Evolutionary conservation across 176 grass and related monocot species (phyloP), one percentile per base, ranked within the genome.

Genomic region (sorghum (Sorghum bicolor)): DNA sequence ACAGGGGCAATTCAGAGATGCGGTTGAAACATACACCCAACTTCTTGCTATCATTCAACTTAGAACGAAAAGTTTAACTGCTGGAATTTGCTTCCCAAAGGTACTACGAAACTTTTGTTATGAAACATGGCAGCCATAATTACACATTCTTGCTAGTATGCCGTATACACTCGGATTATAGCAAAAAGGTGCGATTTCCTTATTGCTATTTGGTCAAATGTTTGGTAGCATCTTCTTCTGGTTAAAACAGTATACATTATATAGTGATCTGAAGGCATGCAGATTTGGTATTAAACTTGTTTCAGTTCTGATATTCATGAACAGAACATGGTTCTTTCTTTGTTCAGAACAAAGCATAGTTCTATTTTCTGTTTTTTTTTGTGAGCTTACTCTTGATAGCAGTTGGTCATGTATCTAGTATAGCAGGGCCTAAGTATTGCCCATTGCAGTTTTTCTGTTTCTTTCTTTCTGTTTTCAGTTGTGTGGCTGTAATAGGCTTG

Each of bases 31-130:
- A 64, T 99, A 92, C 72, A 99, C 91, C 62, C 86, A 92, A 63
- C 70, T 99, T 86, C 93, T 99, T 80, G 93, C 97, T 47, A 74
- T 92, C 79, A 74, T 96, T 87, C 91, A 89, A 78, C 88, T 99
- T 67, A 92, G 75, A 80, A 91, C 60, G 20, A 99, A 90, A 93
- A 91, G 82, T 45, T 80, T 84, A 64, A 75, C 87, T 73, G 71
- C 90, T 69, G 97, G 91, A 74, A 90, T 91, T 72, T 53, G 70
- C 45, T 44, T 81, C 33, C 71, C 66, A 69, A 99, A 99, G 93
- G 93, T 91, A 74, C 24, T 88, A 79, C 71, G 22, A 75, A 77
- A 8, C 43, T 72, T 82, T 15, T 85, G 1, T 44, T 64, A 69
- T 79, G 26, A 86, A 47, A 82, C 17, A 16, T 78, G 67, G 30